Evolutionary conservation across 1,139 yeast species (phyloP), one percentile per base, ranked within the genome.

Genomic region (Sugiyamaella paludigena): DNA sequence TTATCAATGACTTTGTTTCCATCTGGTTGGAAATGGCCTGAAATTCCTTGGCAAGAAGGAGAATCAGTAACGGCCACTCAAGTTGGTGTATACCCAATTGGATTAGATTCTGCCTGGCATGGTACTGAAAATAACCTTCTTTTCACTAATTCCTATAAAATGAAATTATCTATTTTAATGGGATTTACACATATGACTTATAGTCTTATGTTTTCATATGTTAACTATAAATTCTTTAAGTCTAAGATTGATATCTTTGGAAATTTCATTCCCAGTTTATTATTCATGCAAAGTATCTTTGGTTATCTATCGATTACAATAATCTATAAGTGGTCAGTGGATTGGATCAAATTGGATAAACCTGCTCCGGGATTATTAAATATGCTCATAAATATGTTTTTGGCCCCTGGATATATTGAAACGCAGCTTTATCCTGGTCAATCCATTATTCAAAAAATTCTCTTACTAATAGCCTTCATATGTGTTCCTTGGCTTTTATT

Each of bases 31-130:
- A 74, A 78, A 60, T 92, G 95, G 94, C 97, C 97, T 4, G 76
- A 78, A 34, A 76, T 77, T 48, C 24, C 30, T 12, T 86, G 83
- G 71, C 77, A 81, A 57, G 76, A 68, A 48, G 86, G 84, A 19
- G 84, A 83, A 44, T 63, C 80, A 2, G 74, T 89, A 44, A 70
- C 72, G 40, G 98, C 94, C 0, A 71, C 73, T 32, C 78, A 77
- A 59, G 71, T 75, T 3, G 92, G 95, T 7, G 80, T 81, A 11
- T 94, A 92, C 65, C 75, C 85, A 26, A 73, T 91, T 62, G 99
- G 99, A 50, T 69, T 92, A 40, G 99, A 92, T 69, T 87, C 86
- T 71, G 89, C 85, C 29, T 92, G 99, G 99, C 98, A 92, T 65
- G 97, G 98, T 2, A 79, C 98, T 30, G 98, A 92, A 56, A 92